Conservation (phyloP, 75 land plant species). For the Isoetes taiwanensis region DNA sequence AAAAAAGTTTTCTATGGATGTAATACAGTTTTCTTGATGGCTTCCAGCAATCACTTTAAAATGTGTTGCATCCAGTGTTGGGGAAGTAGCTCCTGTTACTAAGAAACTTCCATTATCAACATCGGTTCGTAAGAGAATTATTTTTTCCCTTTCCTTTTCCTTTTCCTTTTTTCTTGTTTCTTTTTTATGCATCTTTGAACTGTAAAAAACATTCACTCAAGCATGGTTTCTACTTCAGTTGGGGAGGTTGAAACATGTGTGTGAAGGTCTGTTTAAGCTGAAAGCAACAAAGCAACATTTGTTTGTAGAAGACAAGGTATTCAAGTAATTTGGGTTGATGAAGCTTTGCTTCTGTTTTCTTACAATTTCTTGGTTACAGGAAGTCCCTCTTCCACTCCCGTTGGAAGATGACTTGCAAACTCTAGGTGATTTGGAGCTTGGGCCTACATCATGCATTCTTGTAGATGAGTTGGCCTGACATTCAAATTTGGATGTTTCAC, state of each 20-base stretch:
- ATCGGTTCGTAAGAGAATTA: conserved; percentile 27
- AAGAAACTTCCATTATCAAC: conserved; percentile 80
- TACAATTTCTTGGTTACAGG: conserved; percentile 27
- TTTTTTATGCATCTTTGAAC: background rate
- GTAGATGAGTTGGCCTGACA: conserved; percentile 77
- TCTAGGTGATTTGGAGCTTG: conserved; percentile 48
- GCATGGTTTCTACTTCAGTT: conserved; percentile 28
- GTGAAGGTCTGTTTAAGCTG: conserved; percentile 80
- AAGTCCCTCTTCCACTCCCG: conserved; percentile 50
- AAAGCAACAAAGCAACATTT: conserved; percentile 43
- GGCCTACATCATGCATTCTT: conserved; percentile 38
- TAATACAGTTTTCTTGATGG: conserved; percentile 1
- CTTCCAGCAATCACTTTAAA: conserved; percentile 55
- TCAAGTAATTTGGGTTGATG: background rate
- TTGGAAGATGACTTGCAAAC: conserved; percentile 80
- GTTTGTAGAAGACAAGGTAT: conserved; percentile 69
- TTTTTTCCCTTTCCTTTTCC: background rate
- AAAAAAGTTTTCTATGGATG: no score
- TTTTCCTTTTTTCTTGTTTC: background rate
- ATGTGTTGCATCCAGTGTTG: conserved; percentile 75
- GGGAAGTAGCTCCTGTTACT: conserved; percentile 57
- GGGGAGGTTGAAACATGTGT: conserved; percentile 78
- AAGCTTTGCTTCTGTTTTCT: background rate
- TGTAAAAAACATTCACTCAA: background rate
- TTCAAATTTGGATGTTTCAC: no score